Evolutionary conservation across 2,329 filamentous ascomycete species (phyloP).

Genomic region (Alternaria burnsii): DNA sequence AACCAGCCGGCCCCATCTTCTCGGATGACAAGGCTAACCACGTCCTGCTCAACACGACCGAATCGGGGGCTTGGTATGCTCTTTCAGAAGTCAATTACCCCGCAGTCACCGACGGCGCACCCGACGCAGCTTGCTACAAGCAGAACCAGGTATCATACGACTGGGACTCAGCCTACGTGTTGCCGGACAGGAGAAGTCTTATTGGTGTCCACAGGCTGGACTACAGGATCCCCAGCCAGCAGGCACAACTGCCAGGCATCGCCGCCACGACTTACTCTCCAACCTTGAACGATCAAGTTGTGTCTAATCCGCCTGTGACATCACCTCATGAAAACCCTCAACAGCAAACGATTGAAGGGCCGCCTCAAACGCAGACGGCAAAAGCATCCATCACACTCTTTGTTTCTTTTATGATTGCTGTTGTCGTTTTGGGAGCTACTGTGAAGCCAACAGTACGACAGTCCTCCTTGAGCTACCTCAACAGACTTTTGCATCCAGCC

Average conservation of each 20-base stretch:
- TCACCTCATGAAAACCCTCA: conserved; percentile 28
- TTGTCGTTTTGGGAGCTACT: conserved; percentile 18
- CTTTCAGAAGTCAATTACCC: conserved; percentile 89
- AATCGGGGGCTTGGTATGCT: conserved; percentile 90
- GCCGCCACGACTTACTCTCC: conserved; percentile 37
- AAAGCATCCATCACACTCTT: conserved; percentile 14
- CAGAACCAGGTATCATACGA: conserved; percentile 32
- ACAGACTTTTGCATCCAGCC: conserved; percentile 19
- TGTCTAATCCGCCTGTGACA: conserved; percentile 31
- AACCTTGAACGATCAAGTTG: conserved; percentile 28
- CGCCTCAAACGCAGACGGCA: conserved; percentile 26
- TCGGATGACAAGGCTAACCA: conserved; percentile 52
- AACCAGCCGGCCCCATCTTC: conserved; percentile 73
- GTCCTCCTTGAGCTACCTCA: conserved; percentile 26
- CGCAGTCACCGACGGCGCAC: conserved; percentile 76
- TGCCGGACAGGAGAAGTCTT: conserved; percentile 47
- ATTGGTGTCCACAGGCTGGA: conserved; percentile 53
- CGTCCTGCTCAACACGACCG: conserved; percentile 86
- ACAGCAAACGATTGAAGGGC: conserved; percentile 30
- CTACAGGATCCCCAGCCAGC: conserved; percentile 30
- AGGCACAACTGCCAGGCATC: conserved; percentile 33
- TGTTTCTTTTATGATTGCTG: conserved; percentile 19
- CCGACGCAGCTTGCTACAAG: conserved; percentile 65
- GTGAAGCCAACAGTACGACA: conserved; percentile 23
- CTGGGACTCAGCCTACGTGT: conserved; percentile 37